These are phyloP conservation scores for Tolypocladium tundrense DNA, from an alignment of 2,329 filamentous ascomycete genomes.

Conservation along the genomic window DNA sequence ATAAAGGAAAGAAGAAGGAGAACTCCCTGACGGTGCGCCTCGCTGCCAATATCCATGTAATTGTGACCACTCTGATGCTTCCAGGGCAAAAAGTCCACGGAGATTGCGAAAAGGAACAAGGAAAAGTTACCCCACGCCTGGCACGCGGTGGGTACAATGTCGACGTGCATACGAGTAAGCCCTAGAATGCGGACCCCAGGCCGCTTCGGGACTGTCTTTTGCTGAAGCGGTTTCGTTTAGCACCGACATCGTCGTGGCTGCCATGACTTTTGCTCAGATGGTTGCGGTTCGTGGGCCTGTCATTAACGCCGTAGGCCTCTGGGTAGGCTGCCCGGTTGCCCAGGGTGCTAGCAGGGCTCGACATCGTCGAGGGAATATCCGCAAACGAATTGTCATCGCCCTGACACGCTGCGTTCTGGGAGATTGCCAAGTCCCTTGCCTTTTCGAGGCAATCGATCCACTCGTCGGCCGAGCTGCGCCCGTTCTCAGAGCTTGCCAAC, in stretches of 20 bases:
- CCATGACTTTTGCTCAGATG: slow-evolving; percentile 51
- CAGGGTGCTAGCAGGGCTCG: slow-evolving; percentile 67
- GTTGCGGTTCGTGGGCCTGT: slow-evolving; percentile 40
- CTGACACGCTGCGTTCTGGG: slow-evolving; percentile 60
- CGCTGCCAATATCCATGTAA: slow-evolving; percentile 20
- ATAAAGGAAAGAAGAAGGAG: slow-evolving; percentile 5
- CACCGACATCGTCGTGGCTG: slow-evolving; percentile 38
- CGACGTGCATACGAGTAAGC: not conserved
- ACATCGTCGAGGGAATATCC: slow-evolving; percentile 60
- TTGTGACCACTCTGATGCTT: slow-evolving; percentile 7
- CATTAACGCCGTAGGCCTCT: slow-evolving; percentile 36
- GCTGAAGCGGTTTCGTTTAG: slow-evolving; percentile 65
- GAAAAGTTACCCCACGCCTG: not conserved
- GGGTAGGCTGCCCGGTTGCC: slow-evolving; percentile 46
- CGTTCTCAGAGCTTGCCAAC: slow-evolving; percentile 44
- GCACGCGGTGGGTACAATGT: not conserved
- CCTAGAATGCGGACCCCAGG: slow-evolving; percentile 74
- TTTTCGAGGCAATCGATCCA: slow-evolving; percentile 87
- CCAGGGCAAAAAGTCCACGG: not conserved
- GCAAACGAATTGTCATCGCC: slow-evolving; percentile 56
- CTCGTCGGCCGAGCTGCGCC: slow-evolving; percentile 66
- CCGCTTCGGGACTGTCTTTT: slow-evolving; percentile 91
- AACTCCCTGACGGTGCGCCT: slow-evolving; percentile 21
- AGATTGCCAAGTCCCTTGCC: slow-evolving; percentile 73
- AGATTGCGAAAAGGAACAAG: not conserved